phyloP scores from a whole-genome alignment of 371 early-diverging fungal species.

The Actinomortierella wolfii region DNA sequence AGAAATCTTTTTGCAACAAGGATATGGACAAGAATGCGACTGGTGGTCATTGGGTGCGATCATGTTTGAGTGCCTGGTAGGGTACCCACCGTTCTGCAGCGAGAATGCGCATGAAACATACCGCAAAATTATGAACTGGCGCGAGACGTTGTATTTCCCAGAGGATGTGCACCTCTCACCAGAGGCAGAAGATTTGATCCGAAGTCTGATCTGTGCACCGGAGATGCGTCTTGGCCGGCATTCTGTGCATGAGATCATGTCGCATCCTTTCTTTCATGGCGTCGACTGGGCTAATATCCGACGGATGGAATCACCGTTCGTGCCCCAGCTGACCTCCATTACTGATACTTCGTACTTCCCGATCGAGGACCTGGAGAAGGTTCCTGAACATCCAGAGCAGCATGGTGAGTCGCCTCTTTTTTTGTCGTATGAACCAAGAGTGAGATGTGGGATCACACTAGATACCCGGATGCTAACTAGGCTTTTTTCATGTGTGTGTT shows the following conservation, averaged over 20 bases:
- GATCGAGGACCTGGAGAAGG: constrained; percentile 87
- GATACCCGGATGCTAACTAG: not conserved
- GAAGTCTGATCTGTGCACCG: constrained; percentile 86
- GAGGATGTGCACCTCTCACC: constrained; percentile 90
- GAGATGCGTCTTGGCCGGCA: constrained; percentile 81
- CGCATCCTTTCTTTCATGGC: constrained; percentile 95
- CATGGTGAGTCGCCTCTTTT: constrained; percentile 15
- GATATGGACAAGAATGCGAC: constrained; percentile 98
- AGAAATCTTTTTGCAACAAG: constrained; percentile 91
- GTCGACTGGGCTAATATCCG: constrained; percentile 94
- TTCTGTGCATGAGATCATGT: constrained; percentile 86
- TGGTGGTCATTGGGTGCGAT: constrained; percentile 99
- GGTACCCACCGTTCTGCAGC: constrained; percentile 97
- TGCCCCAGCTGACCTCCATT: constrained; percentile 92
- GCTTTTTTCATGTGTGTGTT: not conserved
- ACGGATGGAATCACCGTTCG: constrained; percentile 86
- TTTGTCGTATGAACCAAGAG: not conserved
- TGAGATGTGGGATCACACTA: constrained; percentile 1
- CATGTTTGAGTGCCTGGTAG: constrained; percentile 98
- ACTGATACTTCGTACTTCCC: constrained; percentile 98
- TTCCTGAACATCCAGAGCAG: constrained; percentile 56
- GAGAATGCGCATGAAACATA: constrained; percentile 97
- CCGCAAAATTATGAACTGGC: constrained; percentile 96
- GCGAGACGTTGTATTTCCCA: constrained; percentile 87
- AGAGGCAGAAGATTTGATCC: constrained; percentile 92